Evolutionary conservation across 371 early-diverging fungal species (phyloP).

Genomic region (Mortierella sp.): DNA sequence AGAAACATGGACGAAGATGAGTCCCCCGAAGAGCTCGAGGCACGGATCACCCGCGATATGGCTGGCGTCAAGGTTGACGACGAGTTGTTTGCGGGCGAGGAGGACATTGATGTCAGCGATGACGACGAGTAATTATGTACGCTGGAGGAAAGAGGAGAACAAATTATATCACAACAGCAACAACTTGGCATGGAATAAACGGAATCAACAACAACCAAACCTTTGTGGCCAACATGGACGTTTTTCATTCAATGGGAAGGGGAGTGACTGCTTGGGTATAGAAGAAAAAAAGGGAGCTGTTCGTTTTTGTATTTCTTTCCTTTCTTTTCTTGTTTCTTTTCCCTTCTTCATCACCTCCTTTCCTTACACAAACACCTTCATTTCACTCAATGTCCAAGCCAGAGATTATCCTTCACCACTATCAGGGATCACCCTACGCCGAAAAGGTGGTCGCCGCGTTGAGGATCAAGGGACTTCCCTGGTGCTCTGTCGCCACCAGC

Average conservation of each 20-base stretch:
- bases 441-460: conserved; percentile 33
- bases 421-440: conserved; percentile 30
- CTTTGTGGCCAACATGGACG: neutral
- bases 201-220: neutral
- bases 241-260: neutral
- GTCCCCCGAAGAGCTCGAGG: conserved; percentile 46
- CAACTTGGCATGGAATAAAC: neutral
- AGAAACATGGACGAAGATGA: conserved; percentile 65
- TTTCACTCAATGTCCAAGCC: conserved; percentile 26
- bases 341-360: neutral
- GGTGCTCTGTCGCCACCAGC: conserved; percentile 30
- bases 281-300: neutral
- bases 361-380: neutral
- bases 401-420: conserved; percentile 37
- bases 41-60: conserved; percentile 45
- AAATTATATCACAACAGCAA: neutral
- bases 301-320: neutral
- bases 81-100: conserved; percentile 55
- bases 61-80: conserved; percentile 37
- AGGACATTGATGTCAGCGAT: conserved; percentile 56
- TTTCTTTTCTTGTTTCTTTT: neutral
- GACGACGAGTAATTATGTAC: conserved; percentile 37
- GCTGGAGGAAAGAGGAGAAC: neutral
- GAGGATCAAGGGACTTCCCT: conserved; percentile 33
- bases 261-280: neutral